Percentiles rank a stretch among this genome's conserved stretches.
Evolutionary conservation across 352 stramenopile species (phyloP).

Genomic region (Globisporangium canariense): DNA sequence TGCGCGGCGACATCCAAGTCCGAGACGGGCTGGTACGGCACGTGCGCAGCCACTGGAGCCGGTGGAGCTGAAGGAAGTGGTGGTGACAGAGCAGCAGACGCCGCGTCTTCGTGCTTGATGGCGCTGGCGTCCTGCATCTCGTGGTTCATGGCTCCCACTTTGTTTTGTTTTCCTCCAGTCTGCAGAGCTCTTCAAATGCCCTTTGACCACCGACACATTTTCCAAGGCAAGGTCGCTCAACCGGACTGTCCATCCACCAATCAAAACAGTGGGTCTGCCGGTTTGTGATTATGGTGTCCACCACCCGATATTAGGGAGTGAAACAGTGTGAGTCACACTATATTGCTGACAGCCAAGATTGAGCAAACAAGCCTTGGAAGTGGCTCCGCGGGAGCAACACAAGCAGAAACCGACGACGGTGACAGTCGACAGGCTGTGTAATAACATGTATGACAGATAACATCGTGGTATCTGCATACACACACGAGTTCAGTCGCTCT

Average conservation of each 20-base stretch:
- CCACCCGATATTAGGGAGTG: conserved; percentile 9
- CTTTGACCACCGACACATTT: conserved; percentile 6
- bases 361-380: background rate
- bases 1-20: conserved; percentile 53
- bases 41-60: background rate
- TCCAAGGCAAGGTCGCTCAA: conserved; percentile 2
- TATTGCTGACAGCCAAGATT: background rate
- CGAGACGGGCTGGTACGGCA: conserved; percentile 19
- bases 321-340: background rate
- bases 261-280: conserved; percentile 22
- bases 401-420: too few relatives aligned
- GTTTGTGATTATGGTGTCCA: background rate
- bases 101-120: background rate
- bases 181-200: conserved; percentile 10
- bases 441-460: background rate
- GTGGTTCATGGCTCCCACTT: background rate
- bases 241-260: conserved; percentile 19
- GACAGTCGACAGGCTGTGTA: too few relatives aligned
- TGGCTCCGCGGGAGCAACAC: too few relatives aligned
- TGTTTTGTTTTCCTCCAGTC: background rate
- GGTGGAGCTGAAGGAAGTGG: background rate
- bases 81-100: too few relatives aligned
- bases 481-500: background rate
- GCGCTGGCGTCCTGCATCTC: conserved; percentile 12
- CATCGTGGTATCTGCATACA: background rate